These are phyloP conservation scores for Scheffersomyces parashehatae DNA, from an alignment of 1,139 yeast species.

Conservation along the genomic window DNA sequence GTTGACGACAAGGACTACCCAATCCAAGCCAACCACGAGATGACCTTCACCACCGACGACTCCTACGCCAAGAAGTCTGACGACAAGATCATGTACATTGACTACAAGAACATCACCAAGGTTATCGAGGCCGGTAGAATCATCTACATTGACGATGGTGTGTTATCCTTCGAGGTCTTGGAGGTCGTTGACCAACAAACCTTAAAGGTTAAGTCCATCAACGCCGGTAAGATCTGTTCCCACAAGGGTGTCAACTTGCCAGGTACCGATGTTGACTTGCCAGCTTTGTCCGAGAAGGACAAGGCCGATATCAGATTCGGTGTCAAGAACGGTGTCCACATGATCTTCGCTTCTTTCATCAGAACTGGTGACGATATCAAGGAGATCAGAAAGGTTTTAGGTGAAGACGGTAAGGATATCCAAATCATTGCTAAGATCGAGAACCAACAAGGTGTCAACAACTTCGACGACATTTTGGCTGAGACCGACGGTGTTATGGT, in stretches of 20 bases:
- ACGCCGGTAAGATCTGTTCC: constrained; percentile 92
- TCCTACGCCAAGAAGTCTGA: constrained; percentile 70
- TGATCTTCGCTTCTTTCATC: constrained; percentile 97
- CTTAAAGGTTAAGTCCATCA: constrained; percentile 83
- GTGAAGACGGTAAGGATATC: constrained; percentile 95
- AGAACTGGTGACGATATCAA: constrained; percentile 89
- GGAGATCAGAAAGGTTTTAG: constrained; percentile 90
- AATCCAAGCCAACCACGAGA: constrained; percentile 81
- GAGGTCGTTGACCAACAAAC: constrained; percentile 78
- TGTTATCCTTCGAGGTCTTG: constrained; percentile 87
- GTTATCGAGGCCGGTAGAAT: constrained; percentile 85
- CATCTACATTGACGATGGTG: constrained; percentile 97
- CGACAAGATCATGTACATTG: constrained; percentile 82
- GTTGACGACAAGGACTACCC: constrained; percentile 75
- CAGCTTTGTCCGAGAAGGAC: constrained; percentile 97
- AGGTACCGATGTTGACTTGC: constrained; percentile 97
- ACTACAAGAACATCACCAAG: constrained; percentile 94
- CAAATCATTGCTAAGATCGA: constrained; percentile 97
- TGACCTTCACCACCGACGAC: constrained; percentile 91
- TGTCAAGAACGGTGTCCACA: constrained; percentile 95
- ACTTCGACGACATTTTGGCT: constrained; percentile 90
- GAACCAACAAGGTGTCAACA: constrained; percentile 99
- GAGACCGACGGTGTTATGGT: constrained; percentile 99
- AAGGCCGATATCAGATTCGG: constrained; percentile 88
- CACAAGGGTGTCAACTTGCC: constrained; percentile 99